Conservation (phyloP, 2,329 filamentous ascomycete species). For the Fusarium pseudonygamai region DNA sequence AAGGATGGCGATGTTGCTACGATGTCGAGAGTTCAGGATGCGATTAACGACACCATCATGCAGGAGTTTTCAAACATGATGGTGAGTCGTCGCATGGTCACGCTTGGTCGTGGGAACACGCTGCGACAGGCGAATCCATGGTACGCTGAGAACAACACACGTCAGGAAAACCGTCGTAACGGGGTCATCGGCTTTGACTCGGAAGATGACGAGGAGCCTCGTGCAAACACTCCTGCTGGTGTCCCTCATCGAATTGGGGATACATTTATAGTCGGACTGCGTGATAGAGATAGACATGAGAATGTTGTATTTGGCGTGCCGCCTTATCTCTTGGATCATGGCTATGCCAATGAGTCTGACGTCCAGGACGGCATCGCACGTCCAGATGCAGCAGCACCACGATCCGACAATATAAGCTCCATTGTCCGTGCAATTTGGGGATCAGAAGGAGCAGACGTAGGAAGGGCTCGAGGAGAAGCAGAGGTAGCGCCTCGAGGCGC, state of each 20-base stretch:
- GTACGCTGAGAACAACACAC: background rate
- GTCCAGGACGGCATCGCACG: background rate
- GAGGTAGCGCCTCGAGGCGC: too few species aligned
- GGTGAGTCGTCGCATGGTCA: background rate
- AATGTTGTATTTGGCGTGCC: too few species aligned
- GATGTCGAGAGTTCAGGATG: background rate
- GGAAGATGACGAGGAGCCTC: background rate
- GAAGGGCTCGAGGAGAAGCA: background rate
- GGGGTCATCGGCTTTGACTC: background rate
- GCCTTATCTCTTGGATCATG: too few species aligned
- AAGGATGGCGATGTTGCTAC: accelerated
- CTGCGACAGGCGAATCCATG: background rate
- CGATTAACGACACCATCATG: constrained; percentile 7
- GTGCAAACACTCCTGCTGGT: background rate
- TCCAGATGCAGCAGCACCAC: background rate
- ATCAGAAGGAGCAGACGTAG: background rate
- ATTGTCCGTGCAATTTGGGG: background rate
- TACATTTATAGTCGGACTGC: background rate
- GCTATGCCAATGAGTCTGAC: background rate
- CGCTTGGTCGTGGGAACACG: background rate
- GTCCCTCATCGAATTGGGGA: background rate
- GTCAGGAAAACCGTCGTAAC: background rate
- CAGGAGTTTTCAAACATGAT: constrained; percentile 14
- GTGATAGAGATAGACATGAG: background rate
- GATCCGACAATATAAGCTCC: background rate